Conservation (phyloP, 495 filamentous ascomycete genomes). For the Pseudotulostoma volvatum region DNA sequence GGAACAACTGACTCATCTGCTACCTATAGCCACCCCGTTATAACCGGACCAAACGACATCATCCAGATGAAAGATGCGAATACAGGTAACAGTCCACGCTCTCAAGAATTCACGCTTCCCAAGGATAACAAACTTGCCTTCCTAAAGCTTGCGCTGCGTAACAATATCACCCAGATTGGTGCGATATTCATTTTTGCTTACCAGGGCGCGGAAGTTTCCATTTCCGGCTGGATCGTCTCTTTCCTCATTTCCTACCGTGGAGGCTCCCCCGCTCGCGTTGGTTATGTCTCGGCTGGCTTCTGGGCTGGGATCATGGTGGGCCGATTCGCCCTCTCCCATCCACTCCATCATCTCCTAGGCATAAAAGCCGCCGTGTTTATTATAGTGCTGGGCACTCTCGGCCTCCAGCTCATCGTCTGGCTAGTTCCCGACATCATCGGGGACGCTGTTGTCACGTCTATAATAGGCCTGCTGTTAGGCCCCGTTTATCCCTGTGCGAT, state of each 20-base stretch:
- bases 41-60: too few relatives aligned
- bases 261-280: conserved; percentile 48
- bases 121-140: too few relatives aligned
- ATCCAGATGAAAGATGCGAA: too few relatives aligned
- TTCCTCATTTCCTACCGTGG: conserved; percentile 56
- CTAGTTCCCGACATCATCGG: conserved; percentile 54
- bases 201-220: conserved; percentile 61
- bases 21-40: too few relatives aligned
- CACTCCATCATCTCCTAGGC: conserved; percentile 46
- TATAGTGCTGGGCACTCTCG: conserved; percentile 40
- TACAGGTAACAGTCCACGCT: too few relatives aligned
- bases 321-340: conserved; percentile 47
- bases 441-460: conserved; percentile 48
- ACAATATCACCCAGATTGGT: conserved; percentile 47
- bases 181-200: conserved; percentile 73
- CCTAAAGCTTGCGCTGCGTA: conserved; percentile 35
- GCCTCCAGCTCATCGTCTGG: conserved; percentile 61
- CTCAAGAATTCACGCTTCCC: too few relatives aligned
- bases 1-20: too few relatives aligned
- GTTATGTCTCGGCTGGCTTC: conserved; percentile 67
- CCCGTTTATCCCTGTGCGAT: conserved; percentile 61
- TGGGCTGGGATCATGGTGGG: conserved; percentile 59
- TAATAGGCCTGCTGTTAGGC: conserved; percentile 62
- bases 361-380: conserved; percentile 49
- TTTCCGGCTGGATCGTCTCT: conserved; percentile 70